Evolutionary conservation across 1,139 yeast genomes (phyloP), one percentile per base, ranked within the genome.

Genomic region (Zhuliangozyma blackwelliae): DNA sequence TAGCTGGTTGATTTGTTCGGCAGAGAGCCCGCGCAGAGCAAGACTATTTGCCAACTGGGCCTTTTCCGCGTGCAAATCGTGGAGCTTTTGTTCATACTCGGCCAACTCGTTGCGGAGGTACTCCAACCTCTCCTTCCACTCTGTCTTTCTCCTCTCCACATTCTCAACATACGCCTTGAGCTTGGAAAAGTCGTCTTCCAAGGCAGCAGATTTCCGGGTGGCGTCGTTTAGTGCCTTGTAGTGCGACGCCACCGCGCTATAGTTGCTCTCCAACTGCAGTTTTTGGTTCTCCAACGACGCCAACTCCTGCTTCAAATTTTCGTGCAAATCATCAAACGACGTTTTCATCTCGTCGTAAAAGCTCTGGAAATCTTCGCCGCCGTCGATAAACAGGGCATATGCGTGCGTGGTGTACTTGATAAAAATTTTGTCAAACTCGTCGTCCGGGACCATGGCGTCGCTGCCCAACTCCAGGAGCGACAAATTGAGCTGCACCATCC

Each of bases 111-210:
- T 33, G 34, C 31, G 32, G 29, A 36, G 30, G 26, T 35, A 38
- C 25, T 40, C 37, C 28, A 44, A 36, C 32, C 29, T 36, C 10
- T 32, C 12, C 12, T 72, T 66, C 94, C 95, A 84, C 53, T 79
- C 81, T 6, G 61, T 52, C 49, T 82, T 82, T 40, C 87, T 68
- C 26, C 68, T 63, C 46, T 81, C 78, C 75, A 85, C 80, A 9
- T 79, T 69, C 34, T 78, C 79, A 35, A 85, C 79, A 52, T 84
- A 86, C 13, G 79, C 82, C 49, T 77, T 73, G 53, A 86, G 84
- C 54, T 84, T 84, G 33, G 68, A 64, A 31, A 83, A 66, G 59
- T 89, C 97, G 40, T 79, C 77, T 48, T 82, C 84, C 39, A 89
- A 62, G 0, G 88, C 88, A 39, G 65, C 68, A 7, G 79, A 68